phyloP scores from a whole-genome alignment of 2,329 filamentous ascomycete genomes.

The Clarireedia hainanense region DNA sequence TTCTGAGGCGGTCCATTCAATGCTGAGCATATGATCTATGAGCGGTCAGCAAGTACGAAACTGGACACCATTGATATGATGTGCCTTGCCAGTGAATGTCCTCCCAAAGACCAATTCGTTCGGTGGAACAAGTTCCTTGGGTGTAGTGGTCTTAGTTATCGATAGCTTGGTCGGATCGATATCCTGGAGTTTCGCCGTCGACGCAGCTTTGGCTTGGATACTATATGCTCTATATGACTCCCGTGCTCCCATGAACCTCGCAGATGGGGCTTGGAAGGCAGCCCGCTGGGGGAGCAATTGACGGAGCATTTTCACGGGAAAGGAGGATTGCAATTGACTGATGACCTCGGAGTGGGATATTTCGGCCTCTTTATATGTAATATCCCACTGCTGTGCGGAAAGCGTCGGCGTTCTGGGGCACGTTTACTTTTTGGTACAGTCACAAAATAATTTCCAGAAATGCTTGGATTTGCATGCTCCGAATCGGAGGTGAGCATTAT shows the following conservation, averaged over 20 bases:
- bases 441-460: too few relatives aligned
- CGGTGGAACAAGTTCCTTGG: conserved; percentile 65
- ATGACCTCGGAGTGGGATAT: neutral
- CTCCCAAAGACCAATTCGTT: conserved; percentile 84
- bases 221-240: conserved; percentile 39
- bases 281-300: conserved; percentile 37
- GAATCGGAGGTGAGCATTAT: neutral
- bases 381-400: neutral
- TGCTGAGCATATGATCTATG: conserved; percentile 92
- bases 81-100: conserved; percentile 70
- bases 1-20: conserved; percentile 81
- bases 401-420: neutral
- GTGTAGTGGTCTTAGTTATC: conserved; percentile 65
- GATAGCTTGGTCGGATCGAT: conserved; percentile 72
- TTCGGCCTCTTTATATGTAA: neutral
- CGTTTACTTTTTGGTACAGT: neutral
- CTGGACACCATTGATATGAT: neutral
- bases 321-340: neutral
- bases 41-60: conserved; percentile 3
- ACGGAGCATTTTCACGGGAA: conserved; percentile 37
- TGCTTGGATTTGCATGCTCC: neutral
- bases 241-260: conserved; percentile 30
- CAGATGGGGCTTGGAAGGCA: conserved; percentile 28
- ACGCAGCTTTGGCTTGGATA: conserved; percentile 33
- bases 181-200: conserved; percentile 44